Evolutionary conservation across 2,329 filamentous ascomycete genomes (phyloP), one percentile per base, ranked within the genome.

Genomic region (Endoconidiophora laricicola): DNA sequence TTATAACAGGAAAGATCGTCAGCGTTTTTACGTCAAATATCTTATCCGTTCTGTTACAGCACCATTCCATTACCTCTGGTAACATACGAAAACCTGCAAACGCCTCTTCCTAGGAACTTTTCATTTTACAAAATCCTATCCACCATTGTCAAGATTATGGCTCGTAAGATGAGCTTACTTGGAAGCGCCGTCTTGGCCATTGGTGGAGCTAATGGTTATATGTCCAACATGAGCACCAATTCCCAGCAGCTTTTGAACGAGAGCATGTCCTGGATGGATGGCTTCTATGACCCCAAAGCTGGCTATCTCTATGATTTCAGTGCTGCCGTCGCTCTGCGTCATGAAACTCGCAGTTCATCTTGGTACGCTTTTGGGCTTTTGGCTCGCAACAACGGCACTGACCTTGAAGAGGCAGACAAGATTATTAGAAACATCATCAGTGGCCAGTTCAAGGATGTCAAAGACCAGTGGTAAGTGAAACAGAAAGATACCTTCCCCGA

Each of bases 301-400:
- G 70, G 70, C 0, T 78, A 78, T 52, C 59, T 78, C 14, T 75
- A 74, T 58, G 66, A 70, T 42, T 66, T 72, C 38, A 61, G 66
- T 51, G 62, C 64, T 9, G 53, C 61, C 2, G 58, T 65, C 6
- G 70, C 73, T 0, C 61, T 76, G 5, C 64, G 68, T 2, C 74
- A 79, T 53, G 73, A 77, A 42, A 79, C 74, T 0, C 66, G 74
- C 48, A 70, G 67, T 41, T 74, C 73, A 0, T 66, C 67, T 0
- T 79, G 76, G 75, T 79, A 79, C 58, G 73, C 73, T 0, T 64
- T 73, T 3, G 76, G 76, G 0, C 63, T 80, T 3, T 60, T 79
- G 20, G 72, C 73, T 12, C 65, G 76, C 2, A 75, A 79, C 55
- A 53, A 69, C 12, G 66, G 64, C 14, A 60, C 63, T 20, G 74